A percentile compares a stretch with the other conserved stretches of the same genome.
Conservation (phyloP, 495 filamentous ascomycete genomes). For the Xylaria scruposa region DNA sequence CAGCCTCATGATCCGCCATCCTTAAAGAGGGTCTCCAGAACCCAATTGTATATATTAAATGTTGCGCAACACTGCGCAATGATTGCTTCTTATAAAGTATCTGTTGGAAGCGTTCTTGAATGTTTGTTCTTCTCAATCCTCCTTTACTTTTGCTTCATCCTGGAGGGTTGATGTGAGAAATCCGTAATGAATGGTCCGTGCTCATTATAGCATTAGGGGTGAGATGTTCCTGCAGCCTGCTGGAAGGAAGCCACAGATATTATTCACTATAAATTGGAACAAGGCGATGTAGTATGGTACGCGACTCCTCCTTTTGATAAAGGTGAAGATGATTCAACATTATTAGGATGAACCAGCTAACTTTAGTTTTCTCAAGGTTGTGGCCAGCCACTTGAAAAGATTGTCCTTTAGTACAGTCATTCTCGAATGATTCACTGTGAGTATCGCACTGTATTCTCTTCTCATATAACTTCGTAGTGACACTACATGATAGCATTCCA, state of each 20-base stretch:
- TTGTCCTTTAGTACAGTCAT: slow-evolving; percentile 6
- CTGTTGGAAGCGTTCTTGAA: background rate
- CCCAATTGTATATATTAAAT: background rate
- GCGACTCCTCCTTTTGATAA: background rate
- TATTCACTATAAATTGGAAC: background rate
- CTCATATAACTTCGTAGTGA: background rate
- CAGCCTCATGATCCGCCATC: slow-evolving; percentile 17
- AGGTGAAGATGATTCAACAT: slow-evolving; percentile 1
- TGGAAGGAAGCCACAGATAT: background rate
- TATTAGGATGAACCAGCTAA: background rate
- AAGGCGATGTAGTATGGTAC: background rate
- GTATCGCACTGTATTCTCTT: background rate
- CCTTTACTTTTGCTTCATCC: slow-evolving; percentile 25
- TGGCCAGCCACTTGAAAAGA: background rate
- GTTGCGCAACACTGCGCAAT: background rate
- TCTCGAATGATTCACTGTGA: background rate
- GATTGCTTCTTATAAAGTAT: background rate
- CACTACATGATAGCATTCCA: background rate
- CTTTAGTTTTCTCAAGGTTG: background rate
- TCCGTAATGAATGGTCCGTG: slow-evolving; percentile 16
- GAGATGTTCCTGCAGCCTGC: background rate
- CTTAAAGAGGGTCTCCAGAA: background rate
- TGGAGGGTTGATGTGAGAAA: slow-evolving; percentile 24
- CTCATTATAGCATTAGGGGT: slow-evolving; percentile 23
- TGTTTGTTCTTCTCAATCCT: background rate